Base-by-base conservation (phyloP, 139 green algal genomes). In the Edaphochlamys debaryana region DNA sequence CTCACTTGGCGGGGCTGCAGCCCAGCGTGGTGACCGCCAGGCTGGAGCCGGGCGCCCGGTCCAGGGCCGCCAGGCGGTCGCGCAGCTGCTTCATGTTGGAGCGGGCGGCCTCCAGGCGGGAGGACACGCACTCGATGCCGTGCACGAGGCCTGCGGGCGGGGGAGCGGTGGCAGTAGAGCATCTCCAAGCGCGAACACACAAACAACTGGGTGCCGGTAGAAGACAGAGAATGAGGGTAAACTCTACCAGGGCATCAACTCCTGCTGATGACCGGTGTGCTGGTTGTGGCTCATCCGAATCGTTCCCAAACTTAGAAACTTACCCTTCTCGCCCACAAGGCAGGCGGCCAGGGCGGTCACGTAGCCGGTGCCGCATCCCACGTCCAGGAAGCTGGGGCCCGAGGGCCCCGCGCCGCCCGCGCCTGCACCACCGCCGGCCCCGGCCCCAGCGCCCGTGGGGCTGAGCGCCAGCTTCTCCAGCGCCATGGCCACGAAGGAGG, bases 351-450 rank as follows among this genome's bases (percentile, higher is more conserved):
- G 84, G 5, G 88, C 88, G 1, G 89, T 89, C 11, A 94, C 87
- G 74, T 93, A 95, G 30, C 84, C 92, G 2, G 88, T 91, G 68
- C 90, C 90, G 56, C 88, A 93, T 40, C 89, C 89, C 19, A 94
- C 87, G 71, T 95, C 92, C 38, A 95, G 89, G 86, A 95, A 92
- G 56, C 23, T 25, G 56, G 19, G n/a, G 56, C 23, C 56, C 23
- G 56, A 23, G 25, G 56, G 23, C 23, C 25, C 25, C 23, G 56
- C 56, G 50, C 50, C 50, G 23, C 13, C 37, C n/a, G n/a, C n/a
- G n/a, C n/a, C n/a, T n/a, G n/a, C n/a, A n/a, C n/a, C n/a, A n/a
- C n/a, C n/a, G n/a, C n/a, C n/a, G 23, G 64, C 34, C 11, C 11
- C 4, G 34, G 34, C 64, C 34, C 11, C 34, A 13, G 9, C 70